Conservation (phyloP, 768 basidiomycete species). For the Pisolithus albus region DNA sequence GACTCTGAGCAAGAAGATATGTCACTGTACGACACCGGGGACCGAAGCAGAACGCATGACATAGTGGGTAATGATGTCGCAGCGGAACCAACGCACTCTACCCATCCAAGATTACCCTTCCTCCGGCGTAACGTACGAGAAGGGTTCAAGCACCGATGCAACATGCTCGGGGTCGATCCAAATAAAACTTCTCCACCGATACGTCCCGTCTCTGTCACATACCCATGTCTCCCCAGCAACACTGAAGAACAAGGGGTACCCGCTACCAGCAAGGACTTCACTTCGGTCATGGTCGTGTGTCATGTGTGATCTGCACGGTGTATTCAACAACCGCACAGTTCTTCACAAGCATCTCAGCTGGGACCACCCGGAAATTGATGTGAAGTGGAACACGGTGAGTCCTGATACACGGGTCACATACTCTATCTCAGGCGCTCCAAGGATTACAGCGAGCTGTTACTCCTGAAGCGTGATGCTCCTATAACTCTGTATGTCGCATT, state of each 20-base stretch:
- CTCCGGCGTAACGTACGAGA: constrained; percentile 43
- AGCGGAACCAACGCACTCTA: constrained; percentile 25
- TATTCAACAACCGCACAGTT: constrained; percentile 37
- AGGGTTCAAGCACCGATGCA: constrained; percentile 44
- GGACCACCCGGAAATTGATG: constrained; percentile 40
- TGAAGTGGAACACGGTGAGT: constrained; percentile 32
- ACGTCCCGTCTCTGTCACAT: constrained; percentile 20
- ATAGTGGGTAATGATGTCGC: constrained; percentile 31
- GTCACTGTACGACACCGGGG: constrained; percentile 4
- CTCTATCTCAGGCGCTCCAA: constrained; percentile 4
- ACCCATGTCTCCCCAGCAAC: constrained; percentile 10
- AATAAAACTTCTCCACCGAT: constrained; percentile 13
- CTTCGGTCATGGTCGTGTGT: constrained; percentile 44
- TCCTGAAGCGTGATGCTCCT: constrained; percentile 1
- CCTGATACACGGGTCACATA: background rate
- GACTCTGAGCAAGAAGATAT: too few species aligned
- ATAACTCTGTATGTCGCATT: too few species aligned
- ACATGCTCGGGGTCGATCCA: constrained; percentile 29
- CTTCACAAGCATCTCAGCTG: constrained; percentile 42
- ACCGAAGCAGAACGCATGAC: constrained; percentile 31
- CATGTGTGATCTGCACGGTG: constrained; percentile 42
- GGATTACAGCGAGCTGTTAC: constrained; percentile 11
- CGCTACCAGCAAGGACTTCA: constrained; percentile 13
- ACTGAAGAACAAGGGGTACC: constrained; percentile 6
- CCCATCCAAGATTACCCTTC: constrained; percentile 45